phyloP scores from a whole-genome alignment of 2,329 filamentous ascomycete genomes.

The Exserohilum rostratum region DNA sequence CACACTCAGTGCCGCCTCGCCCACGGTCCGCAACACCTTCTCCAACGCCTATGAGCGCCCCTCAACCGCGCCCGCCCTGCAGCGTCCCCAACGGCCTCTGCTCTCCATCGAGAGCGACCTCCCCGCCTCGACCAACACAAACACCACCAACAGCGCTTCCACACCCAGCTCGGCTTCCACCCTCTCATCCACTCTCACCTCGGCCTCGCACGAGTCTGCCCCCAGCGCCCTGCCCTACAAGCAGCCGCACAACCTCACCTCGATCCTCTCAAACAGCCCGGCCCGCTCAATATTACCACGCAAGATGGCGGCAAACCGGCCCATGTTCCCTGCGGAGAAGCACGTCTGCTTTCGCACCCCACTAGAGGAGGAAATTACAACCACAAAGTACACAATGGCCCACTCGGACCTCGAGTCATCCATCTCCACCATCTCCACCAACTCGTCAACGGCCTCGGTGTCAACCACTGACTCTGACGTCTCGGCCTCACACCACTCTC shows the following conservation, averaged over 20 bases:
- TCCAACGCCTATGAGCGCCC: slow-evolving; percentile 63
- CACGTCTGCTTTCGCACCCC: slow-evolving; percentile 62
- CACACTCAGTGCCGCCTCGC: slow-evolving; percentile 62
- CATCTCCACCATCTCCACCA: slow-evolving; percentile 39
- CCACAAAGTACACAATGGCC: slow-evolving; percentile 59
- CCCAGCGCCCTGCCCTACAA: slow-evolving; percentile 52
- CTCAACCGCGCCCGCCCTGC: slow-evolving; percentile 30
- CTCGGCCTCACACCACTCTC: slow-evolving; percentile 23
- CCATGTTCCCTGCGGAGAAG: slow-evolving; percentile 62
- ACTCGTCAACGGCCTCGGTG: slow-evolving; percentile 22
- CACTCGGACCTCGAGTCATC: slow-evolving; percentile 62
- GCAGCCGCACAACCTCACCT: slow-evolving; percentile 53
- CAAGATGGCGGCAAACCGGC: slow-evolving; percentile 51
- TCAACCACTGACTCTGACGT: slow-evolving; percentile 12
- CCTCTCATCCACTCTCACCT: slow-evolving; percentile 49
- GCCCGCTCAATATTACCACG: slow-evolving; percentile 44
- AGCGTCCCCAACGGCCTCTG: slow-evolving; percentile 37
- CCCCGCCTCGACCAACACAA: slow-evolving; percentile 7
- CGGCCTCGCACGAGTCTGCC: slow-evolving; percentile 49
- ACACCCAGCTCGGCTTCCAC: slow-evolving; percentile 47
- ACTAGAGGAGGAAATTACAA: slow-evolving; percentile 65
- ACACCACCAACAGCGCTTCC: slow-evolving; percentile 24
- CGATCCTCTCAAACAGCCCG: slow-evolving; percentile 56
- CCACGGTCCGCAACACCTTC: slow-evolving; percentile 67
- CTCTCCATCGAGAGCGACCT: slow-evolving; percentile 44